phyloP scores from a whole-genome alignment of 1,284 basidiomycete genomes.

The Thelephora terrestris region DNA sequence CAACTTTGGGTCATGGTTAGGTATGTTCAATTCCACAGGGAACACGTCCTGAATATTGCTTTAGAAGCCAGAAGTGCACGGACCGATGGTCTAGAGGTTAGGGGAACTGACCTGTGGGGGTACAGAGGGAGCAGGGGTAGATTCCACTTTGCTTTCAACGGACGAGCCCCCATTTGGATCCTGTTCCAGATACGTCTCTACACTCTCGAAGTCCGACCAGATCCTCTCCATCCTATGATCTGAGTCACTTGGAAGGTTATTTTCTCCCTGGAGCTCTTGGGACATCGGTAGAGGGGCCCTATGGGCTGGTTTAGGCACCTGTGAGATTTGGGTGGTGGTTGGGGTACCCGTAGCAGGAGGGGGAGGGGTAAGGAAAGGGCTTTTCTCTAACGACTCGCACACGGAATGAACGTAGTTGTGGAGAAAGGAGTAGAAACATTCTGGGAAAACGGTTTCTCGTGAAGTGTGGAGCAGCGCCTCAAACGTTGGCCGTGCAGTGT shows the following conservation, averaged over 20 bases:
- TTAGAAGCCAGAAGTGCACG: neutral
- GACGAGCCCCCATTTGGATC: slow-evolving; percentile 36
- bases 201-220: slow-evolving; percentile 74
- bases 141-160: slow-evolving; percentile 47
- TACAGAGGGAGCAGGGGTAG: slow-evolving; percentile 32
- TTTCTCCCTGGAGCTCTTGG: slow-evolving; percentile 18
- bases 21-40: slow-evolving; percentile 66
- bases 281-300: slow-evolving; percentile 6
- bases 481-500: slow-evolving; percentile 71
- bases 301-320: slow-evolving; percentile 14
- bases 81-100: too few relatives aligned
- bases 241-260: slow-evolving; percentile 59
- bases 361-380: slow-evolving; percentile 31
- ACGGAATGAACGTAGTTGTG: slow-evolving; percentile 82
- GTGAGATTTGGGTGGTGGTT: slow-evolving; percentile 12
- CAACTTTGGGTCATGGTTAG: slow-evolving; percentile 55
- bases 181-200: slow-evolving; percentile 58
- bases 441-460: slow-evolving; percentile 79
- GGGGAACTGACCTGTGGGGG: slow-evolving; percentile 47
- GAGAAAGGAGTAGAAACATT: slow-evolving; percentile 90
- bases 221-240: slow-evolving; percentile 70
- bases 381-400: slow-evolving; percentile 51
- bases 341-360: slow-evolving; percentile 22
- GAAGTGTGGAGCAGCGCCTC: slow-evolving; percentile 71
- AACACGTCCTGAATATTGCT: slow-evolving; percentile 48